Base-by-base conservation (phyloP, 441 rosid genomes). In the Aquilaria agallochum region DNA sequence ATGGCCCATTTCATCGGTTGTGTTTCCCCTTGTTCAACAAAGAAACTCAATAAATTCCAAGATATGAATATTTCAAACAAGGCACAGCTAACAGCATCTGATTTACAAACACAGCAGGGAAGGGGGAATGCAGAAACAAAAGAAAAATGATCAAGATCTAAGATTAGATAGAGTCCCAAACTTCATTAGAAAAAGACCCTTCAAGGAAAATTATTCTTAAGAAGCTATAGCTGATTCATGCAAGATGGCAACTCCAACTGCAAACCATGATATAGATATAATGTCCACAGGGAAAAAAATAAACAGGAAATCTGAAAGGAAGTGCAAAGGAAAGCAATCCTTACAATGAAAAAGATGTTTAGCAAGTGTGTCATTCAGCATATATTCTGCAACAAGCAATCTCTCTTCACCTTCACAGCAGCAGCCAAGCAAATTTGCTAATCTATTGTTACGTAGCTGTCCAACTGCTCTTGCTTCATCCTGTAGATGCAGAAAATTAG, bases 321-420 rank as follows among this genome's bases (percentile, higher is more conserved):
- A 57, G 20, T 30, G 33, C 27, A 51, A 57, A 34, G n/a, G 34
- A 3, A 30, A 33, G 50, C 55, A 60, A 59, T 31, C 3, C 74
- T 71, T 76, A 82, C 90, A 85, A 65, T 85, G 90, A 65, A 82
- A 85, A 67, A 85, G 84, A 68, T 82, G 90, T 76, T 77, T 85
- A 65, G 83, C 86, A 27, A 80, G 77, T 53, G 90, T 80, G 20
- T 77, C 88, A 68, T 82, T 82, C 32, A 83, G 80, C 84, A 84
- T 80, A 56, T 66, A 84, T 66, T 84, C 85, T 10, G 87, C 74
- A 50, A 84, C 81, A 13, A 85, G 88, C 58, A 82, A 65, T 66
- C 90, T 75, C 66, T 85, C 81, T 46, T 78, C 78, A 42, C 80
- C 86, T 77, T 82, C 80, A 68, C 73, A 78, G 70, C 88, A 85